Percentiles rank a stretch among this genome's conserved stretches.
phyloP scores from a whole-genome alignment of 352 stramenopile species.

The Saprolegnia parasitica region DNA sequence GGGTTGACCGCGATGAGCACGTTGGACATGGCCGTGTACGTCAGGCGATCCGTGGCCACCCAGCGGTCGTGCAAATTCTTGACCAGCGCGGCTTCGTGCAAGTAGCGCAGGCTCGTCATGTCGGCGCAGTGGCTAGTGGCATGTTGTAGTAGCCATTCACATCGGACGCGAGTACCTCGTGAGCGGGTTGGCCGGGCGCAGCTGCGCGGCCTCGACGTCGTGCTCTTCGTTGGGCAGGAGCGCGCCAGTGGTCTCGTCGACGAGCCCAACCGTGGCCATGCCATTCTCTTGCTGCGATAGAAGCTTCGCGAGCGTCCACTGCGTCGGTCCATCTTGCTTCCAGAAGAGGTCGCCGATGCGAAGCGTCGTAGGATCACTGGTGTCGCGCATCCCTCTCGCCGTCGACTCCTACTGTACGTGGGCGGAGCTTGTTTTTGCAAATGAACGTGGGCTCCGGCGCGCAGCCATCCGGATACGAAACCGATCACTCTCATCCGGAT shows the following conservation, averaged over 20 bases:
- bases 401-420: too few relatives aligned
- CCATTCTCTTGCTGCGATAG: constrained; percentile 38
- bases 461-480: too few relatives aligned
- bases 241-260: constrained; percentile 65
- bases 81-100: constrained; percentile 36
- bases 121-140: constrained; percentile 53
- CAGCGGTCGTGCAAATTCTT: constrained; percentile 32
- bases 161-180: constrained; percentile 37
- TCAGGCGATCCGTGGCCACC: constrained; percentile 24
- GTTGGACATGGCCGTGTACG: constrained; percentile 32
- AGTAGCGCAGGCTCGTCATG: constrained; percentile 77
- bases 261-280: constrained; percentile 43
- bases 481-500: too few relatives aligned
- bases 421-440: too few relatives aligned
- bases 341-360: constrained; percentile 78
- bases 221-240: constrained; percentile 37
- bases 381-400: neutral
- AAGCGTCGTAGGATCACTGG: constrained; percentile 28
- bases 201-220: constrained; percentile 39
- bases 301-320: constrained; percentile 68
- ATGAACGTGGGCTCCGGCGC: too few relatives aligned
- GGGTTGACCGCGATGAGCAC: constrained; percentile 32
- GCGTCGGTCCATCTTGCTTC: constrained; percentile 56
- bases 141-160: neutral
- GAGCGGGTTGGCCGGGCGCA: constrained; percentile 70